These are phyloP conservation scores for Neonectria faginata DNA, from an alignment of 2,329 filamentous ascomycete species.

Conservation along the genomic window DNA sequence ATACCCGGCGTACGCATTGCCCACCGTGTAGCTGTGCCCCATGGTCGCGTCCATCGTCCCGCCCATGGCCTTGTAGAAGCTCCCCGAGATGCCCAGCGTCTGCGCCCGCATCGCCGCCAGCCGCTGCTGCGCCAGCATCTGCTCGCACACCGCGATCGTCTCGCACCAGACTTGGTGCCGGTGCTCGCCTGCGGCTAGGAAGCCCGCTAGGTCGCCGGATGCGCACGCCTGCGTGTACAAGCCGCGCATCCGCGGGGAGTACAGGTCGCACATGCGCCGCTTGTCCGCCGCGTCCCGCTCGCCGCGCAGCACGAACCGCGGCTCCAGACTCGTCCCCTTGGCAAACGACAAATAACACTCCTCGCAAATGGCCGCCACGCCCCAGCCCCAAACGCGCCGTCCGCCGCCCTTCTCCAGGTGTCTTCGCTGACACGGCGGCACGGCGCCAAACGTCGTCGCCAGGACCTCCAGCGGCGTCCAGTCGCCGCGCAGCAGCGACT, in stretches of 20 bases:
- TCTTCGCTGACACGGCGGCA: constrained; percentile 44
- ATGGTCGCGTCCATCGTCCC: constrained; percentile 21
- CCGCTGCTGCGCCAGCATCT: constrained; percentile 44
- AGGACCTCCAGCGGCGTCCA: constrained; percentile 44
- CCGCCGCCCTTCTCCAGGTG: constrained; percentile 28
- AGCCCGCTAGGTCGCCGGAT: constrained; percentile 35
- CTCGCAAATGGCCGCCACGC: constrained; percentile 50
- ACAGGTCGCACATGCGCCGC: constrained; percentile 52
- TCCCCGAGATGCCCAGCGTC: constrained; percentile 43
- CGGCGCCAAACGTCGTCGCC: constrained; percentile 45
- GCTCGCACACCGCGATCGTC: constrained; percentile 44
- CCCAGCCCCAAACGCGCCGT: constrained; percentile 53
- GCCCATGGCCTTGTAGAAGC: constrained; percentile 44
- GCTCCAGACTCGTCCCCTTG: constrained; percentile 44
- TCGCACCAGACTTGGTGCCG: constrained; percentile 48
- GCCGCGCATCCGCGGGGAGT: constrained; percentile 52
- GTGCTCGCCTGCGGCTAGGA: constrained; percentile 45
- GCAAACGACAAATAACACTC: constrained; percentile 53
- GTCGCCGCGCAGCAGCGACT: constrained; percentile 47
- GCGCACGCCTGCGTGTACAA: constrained; percentile 49
- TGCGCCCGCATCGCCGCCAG: constrained; percentile 44
- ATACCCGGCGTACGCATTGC: constrained; percentile 48
- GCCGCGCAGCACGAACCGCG: constrained; percentile 46
- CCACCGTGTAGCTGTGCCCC: constrained; percentile 45
- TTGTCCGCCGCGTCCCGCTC: constrained; percentile 25